phyloP scores from a whole-genome alignment of 139 green algal species.

The Tetraselmis striata region DNA sequence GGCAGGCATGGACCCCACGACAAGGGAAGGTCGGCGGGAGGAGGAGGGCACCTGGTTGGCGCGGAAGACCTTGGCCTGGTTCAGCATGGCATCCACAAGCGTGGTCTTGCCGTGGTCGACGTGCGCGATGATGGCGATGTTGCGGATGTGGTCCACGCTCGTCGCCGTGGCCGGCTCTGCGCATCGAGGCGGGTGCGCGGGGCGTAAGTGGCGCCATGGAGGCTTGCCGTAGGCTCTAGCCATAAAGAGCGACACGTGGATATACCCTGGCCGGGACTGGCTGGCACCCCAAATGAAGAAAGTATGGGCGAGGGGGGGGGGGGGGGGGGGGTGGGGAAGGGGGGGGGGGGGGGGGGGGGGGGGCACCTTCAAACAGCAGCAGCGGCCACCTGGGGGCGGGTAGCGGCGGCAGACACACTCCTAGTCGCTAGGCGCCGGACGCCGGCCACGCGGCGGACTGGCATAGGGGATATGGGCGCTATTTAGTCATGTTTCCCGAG shows the following conservation, averaged over 20 bases:
- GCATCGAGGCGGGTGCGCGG: neutral
- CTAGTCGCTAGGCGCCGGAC: too few species aligned
- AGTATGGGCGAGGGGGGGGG: conserved; percentile 41
- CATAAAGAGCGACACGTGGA: neutral
- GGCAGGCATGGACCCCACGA: neutral
- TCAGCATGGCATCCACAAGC: conserved; percentile 87
- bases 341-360: neutral
- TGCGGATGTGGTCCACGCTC: conserved; percentile 35
- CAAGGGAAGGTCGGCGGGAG: neutral
- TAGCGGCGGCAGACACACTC: too few species aligned
- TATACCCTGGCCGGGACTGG: neutral
- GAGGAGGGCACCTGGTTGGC: conserved; percentile 52
- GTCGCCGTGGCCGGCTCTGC: neutral
- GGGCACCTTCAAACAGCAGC: too few species aligned
- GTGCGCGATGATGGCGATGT: conserved; percentile 60
- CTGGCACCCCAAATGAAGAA: conserved; percentile 48
- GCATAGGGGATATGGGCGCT: too few species aligned
- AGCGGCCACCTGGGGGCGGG: too few species aligned
- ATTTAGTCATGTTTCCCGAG: too few species aligned
- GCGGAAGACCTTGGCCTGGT: conserved; percentile 84
- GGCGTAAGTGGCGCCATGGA: neutral
- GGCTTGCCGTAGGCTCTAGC: neutral
- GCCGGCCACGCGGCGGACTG: too few species aligned
- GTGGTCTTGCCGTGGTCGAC: conserved; percentile 83
- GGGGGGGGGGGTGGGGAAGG: neutral